Evolutionary conservation across 768 basidiomycete species (phyloP), one percentile per base, ranked within the genome.

Genomic region (Nevesoporus exiguus): DNA sequence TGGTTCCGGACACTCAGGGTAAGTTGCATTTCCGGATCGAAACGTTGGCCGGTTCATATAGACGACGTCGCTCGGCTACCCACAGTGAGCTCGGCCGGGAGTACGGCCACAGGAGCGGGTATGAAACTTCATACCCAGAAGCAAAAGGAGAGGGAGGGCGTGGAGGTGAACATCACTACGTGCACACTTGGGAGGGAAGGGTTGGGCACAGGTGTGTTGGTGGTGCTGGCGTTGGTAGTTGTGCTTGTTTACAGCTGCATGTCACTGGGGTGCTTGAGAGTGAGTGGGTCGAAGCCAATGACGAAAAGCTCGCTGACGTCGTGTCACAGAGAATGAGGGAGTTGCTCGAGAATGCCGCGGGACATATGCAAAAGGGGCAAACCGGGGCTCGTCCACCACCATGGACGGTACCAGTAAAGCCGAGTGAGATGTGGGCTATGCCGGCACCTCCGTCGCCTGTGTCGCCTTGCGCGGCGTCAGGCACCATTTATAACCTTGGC

Each of bases 181-280:
- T 51, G 51, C 52, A 30, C 33, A 1, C 30, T 47, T 8, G 48
- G 51, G 40, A 25, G 46, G 33, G 56, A 39, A 39, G 51, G 36
- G 55, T 87, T 86, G 74, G 90, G 89, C 19, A 79, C 78, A 30
- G 88, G 70, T 55, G 80, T 79, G 27, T 84, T 77, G 41, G 88
- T 68, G 92, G 90, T 94, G 44, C 15, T 71, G 5, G 72, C 72
- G 69, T 93, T 93, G 7, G 88, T 83, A 4, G 72, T 65, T 61
- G 81, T 84, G 52, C 71, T 73, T 55, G 88, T 71, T 15, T 94
- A 65, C 56, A 70, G 73, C 49, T 80, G 78, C 34, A 93, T 71
- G 0, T 85, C 77, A 65, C 89, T 93, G 59, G 86, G 74, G 67
- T 90, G 92, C 67, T 89, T 83, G 56, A 88, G 68, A 13, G 88